Conservation (phyloP, 2,329 filamentous ascomycete genomes). For the Epichloe brachyelytri region DNA sequence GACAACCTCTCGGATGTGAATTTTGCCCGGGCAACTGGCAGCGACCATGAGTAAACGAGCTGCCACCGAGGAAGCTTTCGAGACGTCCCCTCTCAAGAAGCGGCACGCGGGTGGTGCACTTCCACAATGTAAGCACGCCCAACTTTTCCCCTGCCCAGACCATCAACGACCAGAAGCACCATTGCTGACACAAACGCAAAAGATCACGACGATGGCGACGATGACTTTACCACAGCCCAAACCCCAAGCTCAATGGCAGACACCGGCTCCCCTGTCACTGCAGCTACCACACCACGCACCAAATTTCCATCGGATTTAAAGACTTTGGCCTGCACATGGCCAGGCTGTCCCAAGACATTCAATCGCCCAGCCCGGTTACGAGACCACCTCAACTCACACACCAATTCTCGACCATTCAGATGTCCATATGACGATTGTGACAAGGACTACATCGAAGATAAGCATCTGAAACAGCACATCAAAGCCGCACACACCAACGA, state of each 20-base stretch:
- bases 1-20: background rate
- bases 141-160: background rate
- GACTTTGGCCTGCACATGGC: constrained; percentile 61
- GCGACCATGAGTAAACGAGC: constrained; percentile 21
- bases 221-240: constrained; percentile 18
- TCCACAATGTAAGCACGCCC: constrained; percentile 12
- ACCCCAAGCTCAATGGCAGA: constrained; percentile 22
- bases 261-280: constrained; percentile 18
- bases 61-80: constrained; percentile 13
- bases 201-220: constrained; percentile 14
- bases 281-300: constrained; percentile 28
- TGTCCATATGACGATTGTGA: constrained; percentile 60
- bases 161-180: background rate
- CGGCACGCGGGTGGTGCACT: constrained; percentile 9
- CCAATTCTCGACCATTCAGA: constrained; percentile 66
- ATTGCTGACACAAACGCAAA: background rate
- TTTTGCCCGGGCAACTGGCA: background rate
- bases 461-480: constrained; percentile 75
- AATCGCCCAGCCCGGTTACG: constrained; percentile 73
- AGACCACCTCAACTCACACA: constrained; percentile 74
- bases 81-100: constrained; percentile 16
- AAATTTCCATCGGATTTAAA: constrained; percentile 61
- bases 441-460: constrained; percentile 76
- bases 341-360: constrained; percentile 69
- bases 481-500: constrained; percentile 67